Percentiles rank a stretch among this genome's conserved stretches.
phyloP scores from a whole-genome alignment of 345 rosid genomes.

The Punica granatum region DNA sequence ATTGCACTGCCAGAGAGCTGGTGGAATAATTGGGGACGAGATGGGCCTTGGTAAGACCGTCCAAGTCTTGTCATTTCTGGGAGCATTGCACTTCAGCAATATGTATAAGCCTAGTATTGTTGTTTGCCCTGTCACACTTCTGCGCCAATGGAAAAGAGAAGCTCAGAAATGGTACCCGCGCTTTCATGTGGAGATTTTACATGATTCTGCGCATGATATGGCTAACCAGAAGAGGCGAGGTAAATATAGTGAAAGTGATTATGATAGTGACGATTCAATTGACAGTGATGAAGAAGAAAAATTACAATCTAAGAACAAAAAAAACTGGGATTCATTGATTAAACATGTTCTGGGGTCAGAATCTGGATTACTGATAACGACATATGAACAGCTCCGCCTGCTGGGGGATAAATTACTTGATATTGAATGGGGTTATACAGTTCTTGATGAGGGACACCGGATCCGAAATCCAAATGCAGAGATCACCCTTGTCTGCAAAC shows the following conservation, averaged over 20 bases:
- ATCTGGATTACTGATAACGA: constrained; percentile 81
- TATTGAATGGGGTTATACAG: constrained; percentile 91
- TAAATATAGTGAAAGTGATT: constrained; percentile 52
- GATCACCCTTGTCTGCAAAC: constrained; percentile 84
- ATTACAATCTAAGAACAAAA: constrained; percentile 33
- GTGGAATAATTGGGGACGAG: constrained; percentile 99
- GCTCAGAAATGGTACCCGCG: constrained; percentile 76
- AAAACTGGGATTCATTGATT: constrained; percentile 81
- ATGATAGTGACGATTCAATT: constrained; percentile 58
- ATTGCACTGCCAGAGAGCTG: constrained; percentile 97
- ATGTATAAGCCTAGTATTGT: constrained; percentile 94
- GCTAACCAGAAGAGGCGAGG: constrained; percentile 31
- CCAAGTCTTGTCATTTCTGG: constrained; percentile 90
- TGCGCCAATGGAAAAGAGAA: constrained; percentile 96
- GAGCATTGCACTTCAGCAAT: constrained; percentile 83
- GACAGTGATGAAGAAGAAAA: constrained; percentile 55
- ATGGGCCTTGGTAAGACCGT: constrained; percentile 99
- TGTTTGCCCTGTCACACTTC: constrained; percentile 88
- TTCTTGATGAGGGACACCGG: constrained; percentile 94
- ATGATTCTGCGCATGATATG: constrained; percentile 82
- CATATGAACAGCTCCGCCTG: constrained; percentile 92
- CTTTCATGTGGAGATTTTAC: constrained; percentile 76
- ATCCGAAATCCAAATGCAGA: constrained; percentile 97
- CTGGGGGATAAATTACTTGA: constrained; percentile 76
- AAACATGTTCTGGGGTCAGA: constrained; percentile 66